Evolutionary conservation across 139 green algal species (phyloP).

Genomic region (Pleodorina starrii): DNA sequence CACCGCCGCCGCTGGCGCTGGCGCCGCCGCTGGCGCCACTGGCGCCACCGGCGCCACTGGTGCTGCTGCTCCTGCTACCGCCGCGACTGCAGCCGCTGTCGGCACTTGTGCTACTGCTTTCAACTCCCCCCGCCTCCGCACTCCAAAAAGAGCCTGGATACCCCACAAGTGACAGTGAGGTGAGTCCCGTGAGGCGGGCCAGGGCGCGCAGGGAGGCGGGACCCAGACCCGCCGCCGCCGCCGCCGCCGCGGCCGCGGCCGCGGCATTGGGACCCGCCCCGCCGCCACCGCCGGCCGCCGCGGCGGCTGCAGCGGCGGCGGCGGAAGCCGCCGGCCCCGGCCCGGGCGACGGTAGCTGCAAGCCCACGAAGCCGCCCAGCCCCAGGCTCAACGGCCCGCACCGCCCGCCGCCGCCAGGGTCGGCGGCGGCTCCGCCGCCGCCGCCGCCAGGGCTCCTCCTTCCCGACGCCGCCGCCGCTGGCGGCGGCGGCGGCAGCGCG

Average conservation of each 20-base stretch:
- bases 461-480: neutral
- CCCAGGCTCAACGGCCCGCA: neutral
- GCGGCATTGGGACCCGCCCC: neutral
- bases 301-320: neutral
- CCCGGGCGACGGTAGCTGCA: neutral
- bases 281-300: neutral
- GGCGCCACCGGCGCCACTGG: neutral
- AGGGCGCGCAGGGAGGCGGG: neutral
- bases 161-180: constrained; percentile 6
- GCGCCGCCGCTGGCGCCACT: neutral
- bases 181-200: constrained; percentile 24
- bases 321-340: neutral
- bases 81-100: neutral
- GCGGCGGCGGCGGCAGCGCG: neutral
- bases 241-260: neutral
- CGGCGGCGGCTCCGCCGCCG: neutral
- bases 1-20: too few species aligned
- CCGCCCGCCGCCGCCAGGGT: neutral
- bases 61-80: neutral
- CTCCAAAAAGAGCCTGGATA: neutral
- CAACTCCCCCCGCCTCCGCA: too few species aligned
- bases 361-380: neutral
- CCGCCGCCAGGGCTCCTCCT: neutral
- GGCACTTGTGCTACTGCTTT: neutral
- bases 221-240: neutral